Percentiles rank a stretch among this genome's conserved stretches.
These are phyloP conservation scores for Fusarium sp. DNA, from an alignment of 2,329 filamentous ascomycete genomes.

Conservation along the genomic window DNA sequence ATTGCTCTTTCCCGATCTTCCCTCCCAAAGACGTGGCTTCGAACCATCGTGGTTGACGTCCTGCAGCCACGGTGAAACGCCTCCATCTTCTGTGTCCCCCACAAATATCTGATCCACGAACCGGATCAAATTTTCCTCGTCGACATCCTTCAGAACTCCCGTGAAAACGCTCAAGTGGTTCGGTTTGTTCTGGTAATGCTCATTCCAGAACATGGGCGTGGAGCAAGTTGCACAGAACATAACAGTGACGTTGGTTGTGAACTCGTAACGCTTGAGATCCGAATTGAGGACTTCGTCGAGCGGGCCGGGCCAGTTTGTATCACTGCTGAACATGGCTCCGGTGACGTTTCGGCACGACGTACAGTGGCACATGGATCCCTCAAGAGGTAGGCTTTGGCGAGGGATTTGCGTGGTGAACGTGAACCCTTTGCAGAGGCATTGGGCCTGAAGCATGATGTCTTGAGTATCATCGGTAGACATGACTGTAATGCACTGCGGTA, in stretches of 20 bases:
- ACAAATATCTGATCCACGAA: slow-evolving; percentile 58
- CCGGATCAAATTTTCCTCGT: slow-evolving; percentile 46
- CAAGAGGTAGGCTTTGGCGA: slow-evolving; percentile 55
- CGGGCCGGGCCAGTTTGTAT: slow-evolving; percentile 35
- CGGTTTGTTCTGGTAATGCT: not conserved
- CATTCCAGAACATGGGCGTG: slow-evolving; percentile 57
- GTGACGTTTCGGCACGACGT: slow-evolving; percentile 60
- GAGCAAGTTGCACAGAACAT: slow-evolving; percentile 60
- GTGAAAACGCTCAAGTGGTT: slow-evolving; percentile 51
- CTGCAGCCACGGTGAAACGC: slow-evolving; percentile 60
- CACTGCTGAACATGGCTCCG: slow-evolving; percentile 56
- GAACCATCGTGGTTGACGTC: slow-evolving; percentile 49
- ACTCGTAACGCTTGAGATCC: slow-evolving; percentile 53
- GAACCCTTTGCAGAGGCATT: slow-evolving; percentile 61
- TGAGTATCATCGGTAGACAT: not conserved
- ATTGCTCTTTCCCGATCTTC: slow-evolving; percentile 32
- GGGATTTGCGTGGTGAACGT: slow-evolving; percentile 53
- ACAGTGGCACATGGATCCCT: slow-evolving; percentile 61
- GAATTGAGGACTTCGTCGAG: slow-evolving; percentile 34
- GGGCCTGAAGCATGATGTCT: slow-evolving; percentile 40
- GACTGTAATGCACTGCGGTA: rapidly evolving
- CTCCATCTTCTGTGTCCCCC: slow-evolving; percentile 65
- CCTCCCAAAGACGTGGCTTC: slow-evolving; percentile 46
- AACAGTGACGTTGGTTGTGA: slow-evolving; percentile 49
- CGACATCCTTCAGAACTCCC: slow-evolving; percentile 53